Evolutionary conservation across 805 yeast species (phyloP).

Genomic region (Ogataea zsoltii): DNA sequence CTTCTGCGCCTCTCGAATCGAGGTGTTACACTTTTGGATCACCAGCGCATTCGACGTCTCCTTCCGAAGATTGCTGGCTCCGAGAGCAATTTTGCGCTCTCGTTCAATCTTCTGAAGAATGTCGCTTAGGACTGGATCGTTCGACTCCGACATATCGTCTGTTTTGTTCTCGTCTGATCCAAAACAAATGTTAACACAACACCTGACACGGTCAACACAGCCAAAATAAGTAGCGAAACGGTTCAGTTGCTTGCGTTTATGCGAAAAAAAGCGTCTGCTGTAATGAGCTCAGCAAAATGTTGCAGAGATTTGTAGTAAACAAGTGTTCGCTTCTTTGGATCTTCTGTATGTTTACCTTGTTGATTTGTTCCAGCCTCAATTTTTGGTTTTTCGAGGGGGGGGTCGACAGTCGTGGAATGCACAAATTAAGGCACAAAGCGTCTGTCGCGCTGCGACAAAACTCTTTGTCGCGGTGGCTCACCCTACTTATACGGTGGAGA

Average conservation of each 20-base stretch:
- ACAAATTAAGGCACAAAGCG: not conserved
- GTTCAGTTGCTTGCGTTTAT: no score
- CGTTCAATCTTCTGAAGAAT: conserved; percentile 84
- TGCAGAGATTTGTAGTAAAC: no score
- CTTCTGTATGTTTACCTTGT: not conserved
- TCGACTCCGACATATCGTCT: conserved; percentile 17
- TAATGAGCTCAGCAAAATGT: no score
- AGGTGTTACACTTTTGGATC: conserved; percentile 86
- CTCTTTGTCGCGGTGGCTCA: not conserved
- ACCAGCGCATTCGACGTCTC: conserved; percentile 79
- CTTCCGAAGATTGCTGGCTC: conserved; percentile 78
- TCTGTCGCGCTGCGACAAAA: not conserved
- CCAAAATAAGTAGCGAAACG: no score
- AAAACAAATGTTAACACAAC: no score
- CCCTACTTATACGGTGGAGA: no score
- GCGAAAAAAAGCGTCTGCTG: no score
- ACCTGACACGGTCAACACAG: no score
- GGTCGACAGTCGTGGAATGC: not conserved
- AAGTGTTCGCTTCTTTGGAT: not conserved
- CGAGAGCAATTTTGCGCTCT: conserved; percentile 83
- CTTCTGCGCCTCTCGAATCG: conserved; percentile 86
- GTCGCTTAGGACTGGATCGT: conserved; percentile 53
- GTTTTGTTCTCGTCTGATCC: not conserved
- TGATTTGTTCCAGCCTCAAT: not conserved
- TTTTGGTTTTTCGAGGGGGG: not conserved